phyloP scores from a whole-genome alignment of 2,329 filamentous ascomycete species.

The Colletotrichum magnum region DNA sequence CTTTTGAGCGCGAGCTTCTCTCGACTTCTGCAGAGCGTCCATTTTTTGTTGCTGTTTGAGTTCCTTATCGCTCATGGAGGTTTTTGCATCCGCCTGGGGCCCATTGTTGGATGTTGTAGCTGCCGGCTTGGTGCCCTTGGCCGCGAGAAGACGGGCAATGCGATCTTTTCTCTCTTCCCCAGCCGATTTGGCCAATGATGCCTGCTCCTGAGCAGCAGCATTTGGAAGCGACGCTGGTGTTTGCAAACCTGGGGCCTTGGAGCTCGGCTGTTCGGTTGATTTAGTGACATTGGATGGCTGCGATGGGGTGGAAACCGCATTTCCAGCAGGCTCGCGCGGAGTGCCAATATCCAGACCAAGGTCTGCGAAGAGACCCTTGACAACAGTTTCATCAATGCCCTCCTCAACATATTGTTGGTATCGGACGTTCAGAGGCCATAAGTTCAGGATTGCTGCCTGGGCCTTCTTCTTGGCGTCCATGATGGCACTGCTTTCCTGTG shows the following conservation, averaged over 20 bases:
- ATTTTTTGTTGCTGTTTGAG: conserved; percentile 82
- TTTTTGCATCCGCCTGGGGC: conserved; percentile 4
- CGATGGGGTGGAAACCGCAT: conserved; percentile 4
- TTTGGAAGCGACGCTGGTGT: background rate
- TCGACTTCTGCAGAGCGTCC: conserved; percentile 77
- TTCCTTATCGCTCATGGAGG: conserved; percentile 74
- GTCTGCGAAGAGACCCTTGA: conserved; percentile 77
- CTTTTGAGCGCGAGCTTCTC: conserved; percentile 58
- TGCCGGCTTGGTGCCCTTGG: conserved; percentile 71
- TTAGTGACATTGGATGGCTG: background rate
- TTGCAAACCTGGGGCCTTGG: background rate
- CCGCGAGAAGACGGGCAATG: conserved; percentile 82
- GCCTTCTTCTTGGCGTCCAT: conserved; percentile 70
- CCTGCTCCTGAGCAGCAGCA: conserved; percentile 9
- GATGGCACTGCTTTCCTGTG: conserved; percentile 41
- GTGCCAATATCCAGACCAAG: conserved; percentile 69
- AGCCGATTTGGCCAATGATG: conserved; percentile 51
- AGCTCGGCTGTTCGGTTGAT: conserved; percentile 3
- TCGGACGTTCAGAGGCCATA: conserved; percentile 77
- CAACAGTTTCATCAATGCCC: conserved; percentile 74
- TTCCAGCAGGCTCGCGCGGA: conserved; percentile 31
- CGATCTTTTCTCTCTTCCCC: conserved; percentile 79
- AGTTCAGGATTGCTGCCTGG: conserved; percentile 75
- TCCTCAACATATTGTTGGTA: conserved; percentile 82
- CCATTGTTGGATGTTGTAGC: conserved; percentile 33